A percentile compares a stretch with the other conserved stretches of the same genome.
Evolutionary conservation across 208 protist species (phyloP).

Genomic region (Crithidia fasciculata): DNA sequence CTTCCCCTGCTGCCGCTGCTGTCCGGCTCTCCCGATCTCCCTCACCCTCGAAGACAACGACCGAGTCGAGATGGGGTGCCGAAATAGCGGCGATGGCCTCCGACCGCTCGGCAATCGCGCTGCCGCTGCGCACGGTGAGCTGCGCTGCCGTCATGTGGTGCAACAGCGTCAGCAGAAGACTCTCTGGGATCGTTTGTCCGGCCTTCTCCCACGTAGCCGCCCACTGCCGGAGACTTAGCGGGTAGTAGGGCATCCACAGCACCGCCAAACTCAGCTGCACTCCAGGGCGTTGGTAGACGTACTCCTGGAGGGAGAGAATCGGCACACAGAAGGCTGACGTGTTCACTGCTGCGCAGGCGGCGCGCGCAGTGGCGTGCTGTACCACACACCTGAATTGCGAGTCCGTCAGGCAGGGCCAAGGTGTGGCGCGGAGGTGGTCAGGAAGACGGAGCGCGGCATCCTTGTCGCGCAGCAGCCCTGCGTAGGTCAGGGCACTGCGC

Average conservation of each 20-base stretch:
- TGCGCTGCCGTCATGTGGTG: conserved; percentile 46
- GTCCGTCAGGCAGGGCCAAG: conserved; percentile 62
- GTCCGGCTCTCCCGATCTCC: conserved; percentile 8
- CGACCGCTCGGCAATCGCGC: neutral
- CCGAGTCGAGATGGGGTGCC: conserved; percentile 9
- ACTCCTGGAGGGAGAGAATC: conserved; percentile 48
- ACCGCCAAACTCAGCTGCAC: conserved; percentile 47
- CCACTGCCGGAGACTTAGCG: conserved; percentile 52
- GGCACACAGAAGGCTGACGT: conserved; percentile 57
- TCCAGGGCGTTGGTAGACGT: conserved; percentile 34
- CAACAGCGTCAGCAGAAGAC: conserved; percentile 32
- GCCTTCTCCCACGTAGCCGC: conserved; percentile 20
- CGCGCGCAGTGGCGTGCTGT: conserved; percentile 23
- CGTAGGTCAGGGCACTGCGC: conserved; percentile 32
- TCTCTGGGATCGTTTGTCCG: conserved; percentile 44
- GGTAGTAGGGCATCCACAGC: conserved; percentile 77
- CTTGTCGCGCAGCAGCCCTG: conserved; percentile 24
- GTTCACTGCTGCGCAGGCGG: conserved; percentile 33
- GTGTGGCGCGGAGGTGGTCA: conserved; percentile 1
- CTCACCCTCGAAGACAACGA: conserved; percentile 48
- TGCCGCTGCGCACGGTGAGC: conserved; percentile 31
- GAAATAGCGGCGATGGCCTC: neutral
- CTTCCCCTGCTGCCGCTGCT: neutral
- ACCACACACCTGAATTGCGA: conserved; percentile 35
- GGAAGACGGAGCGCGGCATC: conserved; percentile 13